Percentiles rank a stretch among this genome's conserved stretches.
phyloP scores from a whole-genome alignment of 371 early-diverging fungal genomes.

The Cokeromyces recurvatus region DNA sequence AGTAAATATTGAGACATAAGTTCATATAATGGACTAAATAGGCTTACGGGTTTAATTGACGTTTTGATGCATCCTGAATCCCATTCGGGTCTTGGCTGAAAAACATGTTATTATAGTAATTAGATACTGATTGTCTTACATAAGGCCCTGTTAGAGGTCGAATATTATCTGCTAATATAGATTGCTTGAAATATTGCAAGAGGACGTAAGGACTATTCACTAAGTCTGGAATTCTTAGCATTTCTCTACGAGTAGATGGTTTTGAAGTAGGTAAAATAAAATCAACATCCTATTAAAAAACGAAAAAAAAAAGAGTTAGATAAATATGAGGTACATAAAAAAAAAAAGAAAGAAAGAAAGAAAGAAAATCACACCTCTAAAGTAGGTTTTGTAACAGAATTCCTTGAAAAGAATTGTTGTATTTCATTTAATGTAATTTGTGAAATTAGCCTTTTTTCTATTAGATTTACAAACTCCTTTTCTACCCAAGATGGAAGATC shows the following conservation, averaged over 20 bases:
- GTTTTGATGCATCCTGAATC: constrained; percentile 2
- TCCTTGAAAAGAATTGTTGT: constrained; percentile 65
- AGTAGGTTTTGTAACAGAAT: constrained; percentile 60
- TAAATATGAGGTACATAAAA: too few species aligned
- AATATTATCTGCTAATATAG: constrained; percentile 48
- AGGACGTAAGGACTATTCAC: constrained; percentile 57
- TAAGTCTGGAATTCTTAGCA: constrained; percentile 48
- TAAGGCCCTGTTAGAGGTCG: constrained; percentile 53
- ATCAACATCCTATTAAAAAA: constrained; percentile 50
- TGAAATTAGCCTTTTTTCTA: constrained; percentile 61
- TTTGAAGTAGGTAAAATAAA: constrained; percentile 59
- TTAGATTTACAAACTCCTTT: constrained; percentile 59
- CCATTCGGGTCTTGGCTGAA: constrained; percentile 3
- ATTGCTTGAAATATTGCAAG: constrained; percentile 64
- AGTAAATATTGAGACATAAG: neutral
- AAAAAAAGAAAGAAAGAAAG: too few species aligned
- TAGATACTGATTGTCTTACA: constrained; percentile 44
- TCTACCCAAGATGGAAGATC: constrained; percentile 64
- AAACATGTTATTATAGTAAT: constrained; percentile 26
- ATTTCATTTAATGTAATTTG: constrained; percentile 63
- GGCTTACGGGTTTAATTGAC: too few species aligned
- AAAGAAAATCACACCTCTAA: constrained; percentile 45
- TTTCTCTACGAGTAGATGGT: constrained; percentile 31
- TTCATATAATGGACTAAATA: too few species aligned
- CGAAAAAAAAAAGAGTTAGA: neutral